These are phyloP conservation scores for Ceratocystiopsis minuta DNA, from an alignment of 2,329 filamentous ascomycete species.

Conservation along the genomic window DNA sequence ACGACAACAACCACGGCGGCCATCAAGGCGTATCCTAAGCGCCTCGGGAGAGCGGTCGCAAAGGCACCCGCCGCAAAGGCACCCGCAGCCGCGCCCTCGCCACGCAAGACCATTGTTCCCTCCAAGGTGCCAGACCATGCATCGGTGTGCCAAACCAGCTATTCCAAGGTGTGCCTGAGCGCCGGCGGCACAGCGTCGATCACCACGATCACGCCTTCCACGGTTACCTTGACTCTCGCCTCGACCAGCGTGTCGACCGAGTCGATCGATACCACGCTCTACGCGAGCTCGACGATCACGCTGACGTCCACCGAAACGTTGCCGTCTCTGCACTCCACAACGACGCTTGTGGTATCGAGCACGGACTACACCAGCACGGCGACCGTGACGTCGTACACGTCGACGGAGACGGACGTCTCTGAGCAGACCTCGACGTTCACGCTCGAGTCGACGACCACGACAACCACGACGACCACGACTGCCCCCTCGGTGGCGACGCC, in stretches of 20 bases:
- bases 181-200: neutral
- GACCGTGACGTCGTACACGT: neutral
- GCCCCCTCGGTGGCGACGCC: too few relatives aligned
- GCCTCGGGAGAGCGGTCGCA: too few relatives aligned
- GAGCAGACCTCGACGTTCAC: neutral
- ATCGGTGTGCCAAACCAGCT: neutral
- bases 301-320: constrained; percentile 1
- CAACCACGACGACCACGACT: neutral
- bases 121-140: neutral
- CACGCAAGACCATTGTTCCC: neutral
- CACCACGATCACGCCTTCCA: neutral
- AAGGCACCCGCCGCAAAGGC: too few relatives aligned
- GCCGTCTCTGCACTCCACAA: constrained; percentile 2
- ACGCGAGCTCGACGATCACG: neutral
- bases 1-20: neutral
- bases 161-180: neutral
- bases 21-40: too few relatives aligned
- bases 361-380: neutral
- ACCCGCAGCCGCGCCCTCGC: neutral
- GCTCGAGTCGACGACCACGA: constrained; percentile 1
- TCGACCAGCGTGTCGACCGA: constrained; percentile 1
- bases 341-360: neutral
- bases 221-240: neutral
- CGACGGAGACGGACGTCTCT: neutral
- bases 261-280: neutral